Evolutionary conservation across 225 moss, liverwort and hornwort genomes (phyloP).

Genomic region (Marchantia polymorpha): DNA sequence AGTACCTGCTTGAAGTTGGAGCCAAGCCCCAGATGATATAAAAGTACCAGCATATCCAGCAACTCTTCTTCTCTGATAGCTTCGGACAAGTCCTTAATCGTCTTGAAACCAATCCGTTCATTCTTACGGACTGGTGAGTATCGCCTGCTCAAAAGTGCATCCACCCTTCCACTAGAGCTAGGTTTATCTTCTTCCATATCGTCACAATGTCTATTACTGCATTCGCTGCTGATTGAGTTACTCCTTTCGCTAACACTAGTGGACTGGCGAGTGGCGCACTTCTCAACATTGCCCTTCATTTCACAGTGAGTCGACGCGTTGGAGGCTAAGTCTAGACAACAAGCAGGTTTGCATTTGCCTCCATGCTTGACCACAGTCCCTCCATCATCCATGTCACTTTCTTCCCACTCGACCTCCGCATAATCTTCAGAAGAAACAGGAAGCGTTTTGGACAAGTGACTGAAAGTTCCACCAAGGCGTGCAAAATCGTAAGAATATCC

Average conservation of each 20-base stretch:
- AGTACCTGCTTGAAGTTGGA: conserved; percentile 90
- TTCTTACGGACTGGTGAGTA: conserved; percentile 53
- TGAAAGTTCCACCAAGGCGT: conserved; percentile 92
- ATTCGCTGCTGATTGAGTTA: conserved; percentile 70
- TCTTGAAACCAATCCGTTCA: conserved; percentile 72
- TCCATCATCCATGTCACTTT: conserved; percentile 90
- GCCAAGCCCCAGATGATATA: conserved; percentile 89
- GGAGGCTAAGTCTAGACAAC: conserved; percentile 69
- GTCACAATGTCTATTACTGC: conserved; percentile 63
- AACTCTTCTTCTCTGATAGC: conserved; percentile 98
- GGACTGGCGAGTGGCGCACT: conserved; percentile 51
- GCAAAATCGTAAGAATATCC: conserved; percentile 74
- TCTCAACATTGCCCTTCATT: conserved; percentile 64
- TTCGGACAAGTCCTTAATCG: conserved; percentile 89
- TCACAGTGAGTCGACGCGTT: conserved; percentile 46
- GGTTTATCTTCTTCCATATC: conserved; percentile 87
- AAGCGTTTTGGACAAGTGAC: conserved; percentile 75
- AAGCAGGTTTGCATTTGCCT: conserved; percentile 77
- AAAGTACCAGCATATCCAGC: conserved; percentile 75
- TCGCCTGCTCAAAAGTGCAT: conserved; percentile 60
- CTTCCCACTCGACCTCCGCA: conserved; percentile 85
- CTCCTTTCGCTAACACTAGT: conserved; percentile 69
- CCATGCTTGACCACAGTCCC: conserved; percentile 72
- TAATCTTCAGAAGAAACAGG: conserved; percentile 54
- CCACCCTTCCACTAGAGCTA: conserved; percentile 84